Evolutionary conservation across 495 filamentous ascomycete genomes (phyloP), one percentile per base, ranked within the genome.

Genomic region (Penicillium lagena): DNA sequence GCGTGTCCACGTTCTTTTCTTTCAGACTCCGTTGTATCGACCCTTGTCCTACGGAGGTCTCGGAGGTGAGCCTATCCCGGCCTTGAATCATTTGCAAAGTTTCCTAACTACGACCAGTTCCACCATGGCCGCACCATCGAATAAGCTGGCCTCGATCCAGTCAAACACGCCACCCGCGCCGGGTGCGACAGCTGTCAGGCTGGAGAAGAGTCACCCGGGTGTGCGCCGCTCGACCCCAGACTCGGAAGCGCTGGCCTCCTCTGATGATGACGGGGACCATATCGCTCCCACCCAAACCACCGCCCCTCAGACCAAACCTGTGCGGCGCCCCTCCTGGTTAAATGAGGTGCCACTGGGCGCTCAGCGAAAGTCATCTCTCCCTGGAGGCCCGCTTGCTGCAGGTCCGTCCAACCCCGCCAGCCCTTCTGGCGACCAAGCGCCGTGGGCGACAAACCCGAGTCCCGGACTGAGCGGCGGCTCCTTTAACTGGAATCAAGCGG

Each of bases 231-330:
- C 89, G 12, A 95, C 90, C 7, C 90, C 90, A 12, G 90, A 95
- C 56, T 95, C 90, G 7, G 90, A 96, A 57, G 90, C 90, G 35
- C 68, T 96, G 38, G 88, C 86, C 32, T 95, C 90, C 47, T 95
- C 90, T 3, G 90, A 96, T 57, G 90, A 96, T 55, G 90, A 96
- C 59, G 76, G 69, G 30, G 89, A 76, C 29, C 73, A 78, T 49
- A 49, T 52, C 12, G 54, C 62, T 9, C 56, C 63, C 8, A 44
- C 61, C 7, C 60, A 68, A 3, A 59, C 66, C 30, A 59, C 65
- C 14, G 63, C 55, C 37, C 61, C 62, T 1, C 61, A 62, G 8
- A 54, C 71, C 0, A 72, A 70, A 45, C 67, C 73, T 37, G 59
- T 53, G 22, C 67, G 76, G 15, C 72, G 76, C 33, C 67, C 74